Conservation (phyloP, 2,329 filamentous ascomycete genomes). For the Torrubiella hemipterigena region DNA sequence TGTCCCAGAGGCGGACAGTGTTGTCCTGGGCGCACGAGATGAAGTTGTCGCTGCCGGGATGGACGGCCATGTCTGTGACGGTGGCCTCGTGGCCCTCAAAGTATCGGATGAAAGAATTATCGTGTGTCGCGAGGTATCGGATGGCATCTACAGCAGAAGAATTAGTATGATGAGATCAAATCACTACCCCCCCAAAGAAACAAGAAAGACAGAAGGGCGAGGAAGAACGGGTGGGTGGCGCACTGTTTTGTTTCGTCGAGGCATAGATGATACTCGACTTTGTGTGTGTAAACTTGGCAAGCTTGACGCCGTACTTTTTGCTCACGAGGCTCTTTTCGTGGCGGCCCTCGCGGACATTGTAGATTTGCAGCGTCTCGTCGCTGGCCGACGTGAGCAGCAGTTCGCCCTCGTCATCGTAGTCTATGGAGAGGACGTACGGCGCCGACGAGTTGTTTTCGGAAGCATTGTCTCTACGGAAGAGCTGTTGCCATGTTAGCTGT, state of each 20-base stretch:
- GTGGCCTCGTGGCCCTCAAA: conserved; percentile 80
- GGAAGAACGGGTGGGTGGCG: conserved; percentile 7
- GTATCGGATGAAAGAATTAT: conserved; percentile 93
- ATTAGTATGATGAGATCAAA: no score
- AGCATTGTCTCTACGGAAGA: conserved; percentile 46
- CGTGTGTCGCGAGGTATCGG: conserved; percentile 79
- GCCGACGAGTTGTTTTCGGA: conserved; percentile 37
- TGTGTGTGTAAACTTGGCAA: conserved; percentile 89
- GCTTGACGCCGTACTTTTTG: conserved; percentile 93
- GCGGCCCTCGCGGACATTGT: conserved; percentile 82
- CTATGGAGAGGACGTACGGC: conserved; percentile 74
- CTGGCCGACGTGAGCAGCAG: conserved; percentile 82
- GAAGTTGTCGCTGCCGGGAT: conserved; percentile 81
- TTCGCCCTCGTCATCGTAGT: conserved; percentile 93
- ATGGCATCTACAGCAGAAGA: conserved; percentile 55
- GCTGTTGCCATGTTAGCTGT: conserved; percentile 16
- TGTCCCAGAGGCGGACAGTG: conserved; percentile 84
- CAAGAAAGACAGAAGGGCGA: no score
- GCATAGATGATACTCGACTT: conserved; percentile 87
- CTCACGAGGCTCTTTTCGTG: conserved; percentile 81
- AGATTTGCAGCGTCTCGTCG: conserved; percentile 92
- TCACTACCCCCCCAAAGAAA: no score
- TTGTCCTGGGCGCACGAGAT: conserved; percentile 86
- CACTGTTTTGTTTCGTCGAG: conserved; percentile 86
- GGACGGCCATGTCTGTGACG: conserved; percentile 73